These are phyloP conservation scores for Ogataea trehaloabstinens DNA, from an alignment of 805 yeast species.

Conservation along the genomic window DNA sequence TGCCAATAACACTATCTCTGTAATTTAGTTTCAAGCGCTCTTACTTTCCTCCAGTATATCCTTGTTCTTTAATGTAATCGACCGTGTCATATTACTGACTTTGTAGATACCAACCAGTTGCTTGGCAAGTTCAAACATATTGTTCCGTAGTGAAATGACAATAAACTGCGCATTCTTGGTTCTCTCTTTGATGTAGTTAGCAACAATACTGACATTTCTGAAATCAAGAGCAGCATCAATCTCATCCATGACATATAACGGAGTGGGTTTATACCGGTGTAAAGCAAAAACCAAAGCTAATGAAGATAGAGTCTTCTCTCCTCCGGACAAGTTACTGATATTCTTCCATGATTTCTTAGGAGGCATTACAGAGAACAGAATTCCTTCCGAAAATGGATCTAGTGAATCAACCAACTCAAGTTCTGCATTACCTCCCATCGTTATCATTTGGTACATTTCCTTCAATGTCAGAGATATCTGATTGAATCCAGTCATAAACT, in stretches of 20 bases:
- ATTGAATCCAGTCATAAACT: conserved; percentile 91
- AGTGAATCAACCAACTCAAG: conserved; percentile 90
- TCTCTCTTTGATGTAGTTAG: conserved; percentile 92
- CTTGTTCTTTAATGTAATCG: conserved; percentile 72
- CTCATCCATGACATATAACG: conserved; percentile 97
- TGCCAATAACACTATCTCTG: not conserved
- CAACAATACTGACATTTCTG: conserved; percentile 94
- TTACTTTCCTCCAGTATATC: conserved; percentile 33
- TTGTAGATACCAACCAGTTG: conserved; percentile 95
- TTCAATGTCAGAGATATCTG: conserved; percentile 83
- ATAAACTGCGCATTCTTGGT: conserved; percentile 96
- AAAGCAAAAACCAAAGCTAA: conserved; percentile 94
- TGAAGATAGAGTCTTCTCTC: conserved; percentile 94
- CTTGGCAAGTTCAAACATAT: conserved; percentile 96
- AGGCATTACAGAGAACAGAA: conserved; percentile 96
- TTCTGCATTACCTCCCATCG: conserved; percentile 99
- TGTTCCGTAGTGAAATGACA: conserved; percentile 91
- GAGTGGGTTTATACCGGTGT: conserved; percentile 95
- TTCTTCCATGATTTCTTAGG: conserved; percentile 98
- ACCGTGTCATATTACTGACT: conserved; percentile 83
- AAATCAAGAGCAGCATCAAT: conserved; percentile 98
- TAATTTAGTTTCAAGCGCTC: not conserved
- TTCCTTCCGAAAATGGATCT: conserved; percentile 98
- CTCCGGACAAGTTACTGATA: conserved; percentile 92
- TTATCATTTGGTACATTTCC: conserved; percentile 97